Base-by-base conservation (phyloP, 1,139 yeast genomes). In the Meyerozyma elateridarum region DNA sequence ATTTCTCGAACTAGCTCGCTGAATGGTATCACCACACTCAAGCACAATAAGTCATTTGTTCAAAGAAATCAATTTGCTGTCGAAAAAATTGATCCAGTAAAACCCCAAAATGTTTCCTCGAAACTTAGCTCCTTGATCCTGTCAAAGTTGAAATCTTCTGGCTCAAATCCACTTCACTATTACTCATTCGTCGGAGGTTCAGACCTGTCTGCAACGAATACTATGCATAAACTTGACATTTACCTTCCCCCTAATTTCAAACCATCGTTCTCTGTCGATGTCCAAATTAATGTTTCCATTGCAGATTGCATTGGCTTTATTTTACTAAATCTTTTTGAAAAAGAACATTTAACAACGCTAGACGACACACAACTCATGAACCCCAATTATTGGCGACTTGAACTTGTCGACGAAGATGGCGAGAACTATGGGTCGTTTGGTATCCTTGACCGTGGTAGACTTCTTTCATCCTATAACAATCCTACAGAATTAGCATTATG, bases 391-490 rank as follows among this genome's bases (percentile, higher is more conserved):
- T 83, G 87, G 80, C 63, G 79, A 33, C 46, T 82, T n/a, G 82
- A 78, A 37, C 57, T 82, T 28, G 83, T 79, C 1, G 93, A 83
- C 49, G 91, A 82, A 38, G 89, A 81, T 49, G 91, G 91, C 6
- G 88, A 82, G 36, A 73, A 78, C n/a, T 81, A 79, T 44, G 85
- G 81, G 19, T 74, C 81, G 16, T 82, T 83, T 61, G 91, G 91
- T 3, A 66, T 79, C 4, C 58, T 83, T 34, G 82, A 76, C 30
- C 59, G 89, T 41, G 61, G 70, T 0, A 64, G 82, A 35, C 42
- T 57, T 4, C 59, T 81, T 21, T 57, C 72, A 3, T 70, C 84
- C 0, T 77, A 81, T 46, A 80, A 81, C 29, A 56, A 54, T 35
- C 81, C 82, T n/a, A 75, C 69, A 39, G 88, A 79, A 36, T 65